Base-by-base conservation (phyloP, 192 early-diverging fungal genomes). In the Thamnidium elegans region DNA sequence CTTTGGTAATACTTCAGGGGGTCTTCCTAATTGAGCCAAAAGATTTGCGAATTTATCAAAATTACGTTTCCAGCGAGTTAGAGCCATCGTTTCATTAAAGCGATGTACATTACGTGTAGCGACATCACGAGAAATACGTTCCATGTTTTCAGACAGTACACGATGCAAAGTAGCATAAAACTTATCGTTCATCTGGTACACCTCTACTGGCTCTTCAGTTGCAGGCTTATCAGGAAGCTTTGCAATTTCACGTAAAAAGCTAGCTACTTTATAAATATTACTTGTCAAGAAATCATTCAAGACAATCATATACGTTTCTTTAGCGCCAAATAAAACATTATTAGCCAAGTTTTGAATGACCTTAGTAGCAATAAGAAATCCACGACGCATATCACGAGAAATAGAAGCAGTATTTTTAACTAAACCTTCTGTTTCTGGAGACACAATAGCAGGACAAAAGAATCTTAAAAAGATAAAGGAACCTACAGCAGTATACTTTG, bases 311-410 rank as follows among this genome's bases (percentile, higher is more conserved):
- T 85, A 94, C 2, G 76, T 74, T 77, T 94, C 92, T 77, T 94
- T 94, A 69, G 75, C 77, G 36, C 90, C 92, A 77, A 94, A 94
- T 53, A 87, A 70, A 14, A 94, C 87, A 59, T 92, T 85, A 73
- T 94, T 94, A 32, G 92, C 89, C 62, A 94, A 68, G 66, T 92
- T 93, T 63, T 92, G 91, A 52, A 94, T 90, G 4, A 94, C 86
- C 73, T 94, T 94, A 9, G 90, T 90, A 47, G 83, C 84, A 31
- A 94, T 80, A 21, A 94, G 69, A 53, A 91, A 70, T 44, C 92
- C 92, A 47, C 92, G 83, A 17, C 86, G 81, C n/a, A 92, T 65
- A 42, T 92, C 87, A 17, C 79, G 73, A 50, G 79, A 77, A 21
- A 78, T 67, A 14, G 84, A 81, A 43, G 78, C 79, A 23, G 72